Evolutionary conservation across 2,329 filamentous ascomycete genomes (phyloP).

Genomic region (Exophiala bonariae): DNA sequence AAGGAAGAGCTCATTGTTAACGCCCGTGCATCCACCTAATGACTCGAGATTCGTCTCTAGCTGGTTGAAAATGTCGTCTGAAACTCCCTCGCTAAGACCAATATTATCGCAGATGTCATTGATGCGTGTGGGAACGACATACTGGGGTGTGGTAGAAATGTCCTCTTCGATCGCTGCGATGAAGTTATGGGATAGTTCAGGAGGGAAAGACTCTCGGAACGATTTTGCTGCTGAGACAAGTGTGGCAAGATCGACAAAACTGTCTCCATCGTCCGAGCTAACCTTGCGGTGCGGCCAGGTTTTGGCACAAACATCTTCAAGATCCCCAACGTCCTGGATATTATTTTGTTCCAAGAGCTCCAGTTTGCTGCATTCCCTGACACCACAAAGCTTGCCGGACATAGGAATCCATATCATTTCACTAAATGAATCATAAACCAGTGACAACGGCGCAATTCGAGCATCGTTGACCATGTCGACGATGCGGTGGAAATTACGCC

Average conservation of each 20-base stretch:
- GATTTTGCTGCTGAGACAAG: constrained; percentile 69
- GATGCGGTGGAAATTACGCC: constrained; percentile 86
- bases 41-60: constrained; percentile 70
- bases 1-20: constrained; percentile 54
- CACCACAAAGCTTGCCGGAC: constrained; percentile 75
- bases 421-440: constrained; percentile 70
- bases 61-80: constrained; percentile 74
- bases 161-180: constrained; percentile 68
- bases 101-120: constrained; percentile 76
- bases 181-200: constrained; percentile 68
- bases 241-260: constrained; percentile 54
- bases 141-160: constrained; percentile 70
- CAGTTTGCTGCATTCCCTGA: constrained; percentile 75
- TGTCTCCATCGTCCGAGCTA: constrained; percentile 50
- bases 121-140: constrained; percentile 71
- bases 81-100: constrained; percentile 74
- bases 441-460: constrained; percentile 75
- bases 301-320: constrained; percentile 31
- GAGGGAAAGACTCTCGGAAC: constrained; percentile 70
- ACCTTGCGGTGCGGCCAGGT: constrained; percentile 47
- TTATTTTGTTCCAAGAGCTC: constrained; percentile 75
- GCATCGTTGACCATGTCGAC: constrained; percentile 83
- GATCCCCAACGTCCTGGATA: constrained; percentile 37
- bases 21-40: constrained; percentile 53
- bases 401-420: constrained; percentile 82